phyloP scores from a whole-genome alignment of 2,329 filamentous ascomycete species.

The Nemania serpens region DNA sequence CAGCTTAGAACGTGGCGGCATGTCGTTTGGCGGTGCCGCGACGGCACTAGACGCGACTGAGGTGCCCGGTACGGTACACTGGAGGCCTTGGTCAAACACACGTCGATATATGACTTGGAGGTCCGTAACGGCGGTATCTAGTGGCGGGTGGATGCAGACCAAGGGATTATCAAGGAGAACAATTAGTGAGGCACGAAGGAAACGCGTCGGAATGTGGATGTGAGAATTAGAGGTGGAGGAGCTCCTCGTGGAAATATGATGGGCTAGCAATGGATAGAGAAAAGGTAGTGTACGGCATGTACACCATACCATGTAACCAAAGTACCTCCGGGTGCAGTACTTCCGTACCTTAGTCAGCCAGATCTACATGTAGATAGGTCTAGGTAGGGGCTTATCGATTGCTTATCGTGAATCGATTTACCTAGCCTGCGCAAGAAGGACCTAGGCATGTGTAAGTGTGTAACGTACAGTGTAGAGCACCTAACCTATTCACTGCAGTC shows the following conservation, averaged over 20 bases:
- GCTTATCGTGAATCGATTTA: too few species aligned
- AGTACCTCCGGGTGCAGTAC: background rate
- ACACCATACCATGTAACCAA: too few species aligned
- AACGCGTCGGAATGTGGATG: conserved; percentile 29
- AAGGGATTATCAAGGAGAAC: background rate
- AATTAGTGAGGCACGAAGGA: conserved; percentile 10
- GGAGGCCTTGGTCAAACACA: conserved; percentile 6
- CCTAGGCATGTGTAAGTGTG: too few species aligned
- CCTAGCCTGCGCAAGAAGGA: too few species aligned
- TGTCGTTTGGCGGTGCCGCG: conserved; percentile 41
- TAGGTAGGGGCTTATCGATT: too few species aligned
- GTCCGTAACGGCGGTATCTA: background rate
- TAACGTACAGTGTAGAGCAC: too few species aligned
- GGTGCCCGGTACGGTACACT: conserved; percentile 47
- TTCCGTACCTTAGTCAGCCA: too few species aligned
- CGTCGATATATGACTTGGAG: background rate
- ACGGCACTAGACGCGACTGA: conserved; percentile 62
- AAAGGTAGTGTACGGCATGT: too few species aligned
- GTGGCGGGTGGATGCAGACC: background rate
- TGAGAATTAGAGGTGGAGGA: conserved; percentile 29
- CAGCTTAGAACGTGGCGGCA: conserved; percentile 59
- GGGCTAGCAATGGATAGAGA: conserved; percentile 18
- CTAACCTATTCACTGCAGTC: too few species aligned
- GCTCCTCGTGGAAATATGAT: conserved; percentile 20
- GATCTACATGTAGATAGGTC: too few species aligned